Base-by-base conservation (phyloP, 1,284 basidiomycete genomes). In the Malassezia furfur region DNA sequence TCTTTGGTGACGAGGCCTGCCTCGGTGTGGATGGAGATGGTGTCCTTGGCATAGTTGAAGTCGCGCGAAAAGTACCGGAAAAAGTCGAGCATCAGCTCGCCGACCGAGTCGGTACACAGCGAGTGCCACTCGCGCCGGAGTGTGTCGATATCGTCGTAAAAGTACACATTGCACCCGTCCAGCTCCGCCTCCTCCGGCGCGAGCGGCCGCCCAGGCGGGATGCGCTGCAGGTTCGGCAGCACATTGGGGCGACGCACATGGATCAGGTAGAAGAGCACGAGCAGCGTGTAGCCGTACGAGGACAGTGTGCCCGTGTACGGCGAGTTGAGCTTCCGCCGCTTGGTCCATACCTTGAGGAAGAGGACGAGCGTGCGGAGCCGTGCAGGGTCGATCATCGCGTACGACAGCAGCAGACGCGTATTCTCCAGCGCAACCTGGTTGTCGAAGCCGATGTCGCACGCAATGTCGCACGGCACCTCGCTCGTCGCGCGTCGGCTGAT, bases 311-410 rank as follows among this genome's bases (percentile, higher is more conserved):
- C 93, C 68, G 88, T 85, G 77, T 96, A 98, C 17, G 93, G 91
- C 55, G 90, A 94, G 76, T 98, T 96, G 77, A 98, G 94, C 82
- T 94, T 91, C 77, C 88, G 82, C 75, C 91, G 82, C 79, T 98
- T 98, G 70, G 89, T 89, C 93, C 93, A 98, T 32, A 98, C 90
- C 80, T 98, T 98, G 72, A 98, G 82, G 78, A 98, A 96, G 54
- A 98, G 81, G 41, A 98, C 93, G 76, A 98, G 81, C 0, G 90
- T 91, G 61, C 91, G 82, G 52, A 98, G 85, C 63, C 93, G 83
- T 35, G 87, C 86, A 14, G 91, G 90, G 77, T 98, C 93, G 66
- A 96, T 85, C 80, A 91, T 91, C 64, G 93, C 91, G 77, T 98
- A 98, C 70, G 89, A 96, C 81, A 94, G 86, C 57, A 98, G 80